Base-by-base conservation (phyloP, 2,329 filamentous ascomycete genomes). In the Sporothrix phasma region DNA sequence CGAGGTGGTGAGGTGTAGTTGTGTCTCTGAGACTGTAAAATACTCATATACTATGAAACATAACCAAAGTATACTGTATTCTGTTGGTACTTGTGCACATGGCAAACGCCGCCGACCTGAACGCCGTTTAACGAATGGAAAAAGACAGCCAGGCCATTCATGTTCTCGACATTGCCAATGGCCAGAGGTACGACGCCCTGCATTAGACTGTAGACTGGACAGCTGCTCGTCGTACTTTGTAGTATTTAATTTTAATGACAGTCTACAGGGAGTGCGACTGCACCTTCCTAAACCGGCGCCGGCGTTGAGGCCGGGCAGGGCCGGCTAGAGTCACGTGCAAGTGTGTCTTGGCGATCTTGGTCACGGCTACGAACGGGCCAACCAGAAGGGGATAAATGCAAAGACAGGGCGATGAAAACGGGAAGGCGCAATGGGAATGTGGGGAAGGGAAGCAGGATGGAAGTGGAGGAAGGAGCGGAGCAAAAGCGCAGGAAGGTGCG, bases 291-390 rank as follows among this genome's bases (percentile, higher is more conserved):
- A 41, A 41, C 34, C 53, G 53, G 34, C 13, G 34, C 19, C 22
- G 34, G 37, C 37, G 34, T 41, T 19, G 22, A 31, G 39, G 56
- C 37, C 56, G 39, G 56, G 56, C 56, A 59, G 31, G 56, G 56
- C 56, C 56, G 56, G 56, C 26, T 19, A 46, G 34, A 5, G 56
- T 59, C 56, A 59, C 56, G 56, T 59, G 56, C 39, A 59, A 13
- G 15, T 19, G 3, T 45, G 56, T 29, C 24, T 22, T 19, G 56
- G 54, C 45, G 45, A 6, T 45, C 54, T 45, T 45, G 53, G 54
- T 45, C 37, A 45, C 56, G 56, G 56, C 24, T 59, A 59, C 56
- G 24, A 59, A 43, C 56, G 56, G 56, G 56, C 56, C 56, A 31
- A 19, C 56, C 37, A 29, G 39, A 24, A 45, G 29, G 39, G 15